Evolutionary conservation across 1,139 yeast species (phyloP).

Genomic region (Zhuliangozyma blackwelliae): DNA sequence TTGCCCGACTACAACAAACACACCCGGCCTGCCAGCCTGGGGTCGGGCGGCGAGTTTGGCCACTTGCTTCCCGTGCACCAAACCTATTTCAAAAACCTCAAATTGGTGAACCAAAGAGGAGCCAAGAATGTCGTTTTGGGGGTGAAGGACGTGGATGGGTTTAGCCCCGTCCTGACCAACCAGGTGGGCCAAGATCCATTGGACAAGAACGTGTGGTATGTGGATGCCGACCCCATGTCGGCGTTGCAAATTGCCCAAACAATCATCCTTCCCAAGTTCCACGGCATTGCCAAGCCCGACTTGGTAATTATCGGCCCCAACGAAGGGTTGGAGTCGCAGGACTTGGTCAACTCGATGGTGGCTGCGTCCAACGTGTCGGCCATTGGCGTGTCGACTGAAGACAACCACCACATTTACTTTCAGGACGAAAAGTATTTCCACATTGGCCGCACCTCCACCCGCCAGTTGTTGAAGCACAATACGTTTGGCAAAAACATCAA

Average conservation of each 20-base stretch:
- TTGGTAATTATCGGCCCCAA: slow-evolving; percentile 40
- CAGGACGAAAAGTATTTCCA: slow-evolving; percentile 23
- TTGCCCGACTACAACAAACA: background rate
- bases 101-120: slow-evolving; percentile 14
- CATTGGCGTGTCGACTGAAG: slow-evolving; percentile 25
- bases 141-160: slow-evolving; percentile 1
- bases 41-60: slow-evolving; percentile 34
- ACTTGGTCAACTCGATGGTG: slow-evolving; percentile 13
- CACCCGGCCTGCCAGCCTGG: background rate
- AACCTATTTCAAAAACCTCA: slow-evolving; percentile 21
- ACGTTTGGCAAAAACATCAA: slow-evolving; percentile 22
- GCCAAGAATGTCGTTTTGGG: slow-evolving; percentile 17
- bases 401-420: slow-evolving; percentile 28
- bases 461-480: slow-evolving; percentile 16
- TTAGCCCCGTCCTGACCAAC: slow-evolving; percentile 7
- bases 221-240: slow-evolving; percentile 30
- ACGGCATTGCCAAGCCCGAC: slow-evolving; percentile 27
- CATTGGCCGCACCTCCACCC: slow-evolving; percentile 2
- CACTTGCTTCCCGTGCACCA: slow-evolving; percentile 32
- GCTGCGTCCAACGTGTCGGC: slow-evolving; percentile 25
- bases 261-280: slow-evolving; percentile 27
- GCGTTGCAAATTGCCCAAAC: slow-evolving; percentile 30
- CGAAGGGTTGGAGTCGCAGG: slow-evolving; percentile 18
- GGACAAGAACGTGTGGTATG: slow-evolving; percentile 35
- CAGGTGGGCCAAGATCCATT: slow-evolving; percentile 34